Evolutionary conservation across 2,329 filamentous ascomycete genomes (phyloP).

Genomic region (Diaporthe eres): DNA sequence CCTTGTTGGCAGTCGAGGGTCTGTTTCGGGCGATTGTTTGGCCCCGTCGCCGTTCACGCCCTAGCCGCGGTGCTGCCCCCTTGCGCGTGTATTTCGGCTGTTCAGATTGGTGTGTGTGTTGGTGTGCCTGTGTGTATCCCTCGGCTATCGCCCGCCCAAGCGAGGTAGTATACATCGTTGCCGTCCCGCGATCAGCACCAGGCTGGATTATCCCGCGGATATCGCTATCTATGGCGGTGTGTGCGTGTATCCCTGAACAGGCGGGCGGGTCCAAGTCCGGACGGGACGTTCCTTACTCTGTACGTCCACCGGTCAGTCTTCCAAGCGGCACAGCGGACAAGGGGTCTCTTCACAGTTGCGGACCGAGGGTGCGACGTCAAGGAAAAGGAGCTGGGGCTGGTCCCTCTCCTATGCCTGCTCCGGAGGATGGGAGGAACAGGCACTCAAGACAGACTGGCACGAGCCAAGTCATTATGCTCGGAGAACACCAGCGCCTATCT

Average conservation of each 20-base stretch:
- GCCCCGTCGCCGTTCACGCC: conserved; percentile 3
- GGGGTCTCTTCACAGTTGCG: background rate
- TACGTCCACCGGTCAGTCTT: conserved; percentile 21
- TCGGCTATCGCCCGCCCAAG: conserved; percentile 15
- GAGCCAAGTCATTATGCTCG: conserved; percentile 8
- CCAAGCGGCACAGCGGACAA: conserved; percentile 6
- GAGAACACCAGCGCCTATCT: conserved; percentile 19
- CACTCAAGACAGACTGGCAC: background rate
- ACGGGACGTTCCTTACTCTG: conserved; percentile 17
- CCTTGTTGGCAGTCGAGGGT: conserved; percentile 10
- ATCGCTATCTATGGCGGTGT: conserved; percentile 14
- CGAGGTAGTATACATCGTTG: background rate
- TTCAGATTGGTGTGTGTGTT: background rate
- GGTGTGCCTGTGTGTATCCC: background rate
- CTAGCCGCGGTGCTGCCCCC: conserved; percentile 11
- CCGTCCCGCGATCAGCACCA: background rate
- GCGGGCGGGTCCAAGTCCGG: background rate
- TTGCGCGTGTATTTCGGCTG: conserved; percentile 12
- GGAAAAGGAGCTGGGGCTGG: background rate
- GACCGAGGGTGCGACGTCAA: conserved; percentile 12
- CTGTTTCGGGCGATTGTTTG: conserved; percentile 21
- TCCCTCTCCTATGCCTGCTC: background rate
- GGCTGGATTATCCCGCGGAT: background rate
- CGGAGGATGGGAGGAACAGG: background rate
- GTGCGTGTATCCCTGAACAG: background rate